Base-by-base conservation (phyloP, 2,329 filamentous ascomycete genomes). In the Zasmidium angulare region DNA sequence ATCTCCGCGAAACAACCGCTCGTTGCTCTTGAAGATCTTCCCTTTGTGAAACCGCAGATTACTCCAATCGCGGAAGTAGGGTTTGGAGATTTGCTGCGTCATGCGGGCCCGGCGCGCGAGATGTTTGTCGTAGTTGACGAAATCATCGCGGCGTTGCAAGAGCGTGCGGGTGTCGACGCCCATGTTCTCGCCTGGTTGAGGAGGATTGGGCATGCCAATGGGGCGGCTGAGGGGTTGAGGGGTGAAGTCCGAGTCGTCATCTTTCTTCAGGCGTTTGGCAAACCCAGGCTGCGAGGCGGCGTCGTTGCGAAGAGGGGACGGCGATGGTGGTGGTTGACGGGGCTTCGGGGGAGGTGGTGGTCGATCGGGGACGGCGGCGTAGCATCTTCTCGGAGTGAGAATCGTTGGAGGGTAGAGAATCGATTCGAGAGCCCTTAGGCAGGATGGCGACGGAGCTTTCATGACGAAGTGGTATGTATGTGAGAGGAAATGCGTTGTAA, bases 31-130 rank as follows among this genome's bases (percentile, higher is more conserved):
- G 78, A 97, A 99, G 22, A 91, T 91, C 77, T 99, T 99, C 70
- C 95, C 95, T 69, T 92, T 86, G 77, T 82, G 78, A 65, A 95
- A 88, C 66, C 88, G 82, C 75, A 97, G 84, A 77, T 96, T 95
- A 60, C 85, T 86, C 89, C 92, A 97, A 81, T 99, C 93, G 74
- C 92, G 89, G 79, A 96, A 99, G 77, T 99, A 99, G 1, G 93
- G 93, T 59, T 90, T 90, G 20, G 88, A 81, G 71, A 96, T 88
- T 74, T 91, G 86, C 66, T 85, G 83, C 48, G 90, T 73, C 89
- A 98, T 80, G 72, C 91, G 82, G 67, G 90, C 84, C 64, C 93
- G 85, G 66, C 87, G 84, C 64, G 84, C 81, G 7, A 97, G 77
- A 73, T 98, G 93, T 75, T 91, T 93, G 59, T 95, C 88, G 71